Evolutionary conservation across 2,329 filamentous ascomycete species (phyloP).

Genomic region (Trichoderma arundinaceum): DNA sequence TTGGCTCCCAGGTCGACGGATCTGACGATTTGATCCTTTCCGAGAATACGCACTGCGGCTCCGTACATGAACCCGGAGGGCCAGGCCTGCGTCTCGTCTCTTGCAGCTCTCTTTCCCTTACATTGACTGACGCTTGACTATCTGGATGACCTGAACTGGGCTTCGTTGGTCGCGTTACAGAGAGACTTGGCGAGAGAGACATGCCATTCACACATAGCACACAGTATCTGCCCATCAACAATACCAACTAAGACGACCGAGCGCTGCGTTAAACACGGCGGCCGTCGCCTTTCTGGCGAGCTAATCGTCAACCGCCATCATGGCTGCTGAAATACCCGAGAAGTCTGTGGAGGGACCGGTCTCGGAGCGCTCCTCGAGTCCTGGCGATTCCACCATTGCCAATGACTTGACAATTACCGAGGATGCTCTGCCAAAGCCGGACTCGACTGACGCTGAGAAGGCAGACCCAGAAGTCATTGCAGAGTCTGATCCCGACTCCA

Average conservation of each 20-base stretch:
- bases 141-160: not conserved
- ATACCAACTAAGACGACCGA: not conserved
- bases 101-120: not conserved
- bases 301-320: constrained; percentile 31
- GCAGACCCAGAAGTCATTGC: not conserved
- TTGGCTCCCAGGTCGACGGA: not conserved
- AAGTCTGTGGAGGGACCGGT: not conserved
- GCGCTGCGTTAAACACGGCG: not conserved
- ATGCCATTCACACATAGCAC: not conserved
- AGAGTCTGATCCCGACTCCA: not conserved
- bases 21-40: too few species aligned
- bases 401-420: not conserved
- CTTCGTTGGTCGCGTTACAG: constrained; percentile 6
- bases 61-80: not conserved
- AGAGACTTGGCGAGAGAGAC: not conserved
- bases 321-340: constrained; percentile 11
- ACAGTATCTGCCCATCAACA: not conserved
- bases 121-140: not conserved
- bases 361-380: constrained; percentile 7
- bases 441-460: not conserved
- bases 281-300: constrained; percentile 25
- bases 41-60: too few species aligned
- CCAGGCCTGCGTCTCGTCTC: not conserved
- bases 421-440: not conserved
- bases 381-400: constrained; percentile 11